These are phyloP conservation scores for Puccinellia tenuiflora DNA, from an alignment of 176 grass and related monocot genomes.

Conservation along the genomic window DNA sequence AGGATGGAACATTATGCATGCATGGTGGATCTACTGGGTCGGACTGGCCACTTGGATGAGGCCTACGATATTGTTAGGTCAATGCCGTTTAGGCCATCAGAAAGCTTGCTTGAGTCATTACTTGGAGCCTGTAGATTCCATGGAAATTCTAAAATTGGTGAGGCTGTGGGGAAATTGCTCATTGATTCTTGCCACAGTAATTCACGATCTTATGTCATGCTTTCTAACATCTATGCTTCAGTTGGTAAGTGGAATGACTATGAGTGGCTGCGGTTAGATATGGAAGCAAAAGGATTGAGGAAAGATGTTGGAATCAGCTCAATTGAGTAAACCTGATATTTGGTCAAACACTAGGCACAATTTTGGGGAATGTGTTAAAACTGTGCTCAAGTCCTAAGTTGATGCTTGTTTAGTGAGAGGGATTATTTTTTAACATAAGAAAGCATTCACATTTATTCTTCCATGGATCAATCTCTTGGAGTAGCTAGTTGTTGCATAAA, in stretches of 20 bases:
- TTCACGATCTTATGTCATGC: constrained; percentile 64
- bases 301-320: constrained; percentile 62
- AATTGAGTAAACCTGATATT: constrained; percentile 25
- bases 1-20: constrained; percentile 73
- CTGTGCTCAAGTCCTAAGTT: not conserved
- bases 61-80: constrained; percentile 58
- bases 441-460: not conserved
- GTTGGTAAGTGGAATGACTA: constrained; percentile 55
- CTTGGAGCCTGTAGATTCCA: constrained; percentile 71
- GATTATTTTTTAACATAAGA: not conserved
- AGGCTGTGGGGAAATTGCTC: constrained; percentile 49
- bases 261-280: constrained; percentile 47
- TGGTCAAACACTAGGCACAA: not conserved
- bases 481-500: not conserved
- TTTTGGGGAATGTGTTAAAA: not conserved
- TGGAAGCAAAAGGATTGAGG: constrained; percentile 53
- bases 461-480: not conserved
- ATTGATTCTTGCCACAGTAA: constrained; percentile 23
- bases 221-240: constrained; percentile 73
- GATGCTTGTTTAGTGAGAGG: not conserved
- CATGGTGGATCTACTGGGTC: constrained; percentile 65
- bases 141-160: constrained; percentile 55
- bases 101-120: constrained; percentile 62
- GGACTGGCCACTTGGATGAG: constrained; percentile 55
- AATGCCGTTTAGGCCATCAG: constrained; percentile 51